These are phyloP conservation scores for Rhizoctonia solani DNA, from an alignment of 1,284 basidiomycete genomes.

Conservation along the genomic window DNA sequence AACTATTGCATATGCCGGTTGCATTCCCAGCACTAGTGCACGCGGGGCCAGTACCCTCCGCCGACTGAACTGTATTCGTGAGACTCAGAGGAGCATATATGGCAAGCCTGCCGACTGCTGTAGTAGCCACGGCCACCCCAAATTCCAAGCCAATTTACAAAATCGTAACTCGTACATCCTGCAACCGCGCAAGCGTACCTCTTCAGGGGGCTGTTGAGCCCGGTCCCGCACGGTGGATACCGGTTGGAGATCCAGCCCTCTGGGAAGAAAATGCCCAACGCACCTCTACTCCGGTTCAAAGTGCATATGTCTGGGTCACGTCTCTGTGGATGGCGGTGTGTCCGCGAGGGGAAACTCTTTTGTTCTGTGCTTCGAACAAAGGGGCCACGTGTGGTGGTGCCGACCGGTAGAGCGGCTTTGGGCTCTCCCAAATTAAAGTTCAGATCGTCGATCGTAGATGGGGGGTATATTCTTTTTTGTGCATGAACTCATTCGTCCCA, in stretches of 20 bases:
- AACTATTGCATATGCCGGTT: too few relatives aligned
- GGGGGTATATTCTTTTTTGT: neutral
- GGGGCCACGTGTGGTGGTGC: constrained; percentile 4
- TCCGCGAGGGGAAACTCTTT: neutral
- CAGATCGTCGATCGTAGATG: constrained; percentile 12
- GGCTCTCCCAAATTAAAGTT: neutral
- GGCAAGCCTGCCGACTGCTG: neutral
- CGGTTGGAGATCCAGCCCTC: neutral
- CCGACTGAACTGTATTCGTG: neutral
- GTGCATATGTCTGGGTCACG: too few relatives aligned
- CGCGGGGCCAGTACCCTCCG: neutral
- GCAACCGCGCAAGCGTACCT: too few relatives aligned
- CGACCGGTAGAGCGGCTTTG: neutral
- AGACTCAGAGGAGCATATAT: too few relatives aligned
- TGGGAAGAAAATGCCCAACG: neutral
- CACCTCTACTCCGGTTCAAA: too few relatives aligned
- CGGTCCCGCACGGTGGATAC: neutral
- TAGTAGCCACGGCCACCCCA: too few relatives aligned
- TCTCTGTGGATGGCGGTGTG: neutral
- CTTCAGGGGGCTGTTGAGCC: neutral
- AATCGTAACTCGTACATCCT: too few relatives aligned
- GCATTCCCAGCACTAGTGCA: too few relatives aligned
- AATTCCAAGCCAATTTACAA: too few relatives aligned
- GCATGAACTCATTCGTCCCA: neutral
- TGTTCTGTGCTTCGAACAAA: constrained; percentile 29